phyloP scores from a whole-genome alignment of 106 monocot genomes.

The Platanthera guangdongensis region DNA sequence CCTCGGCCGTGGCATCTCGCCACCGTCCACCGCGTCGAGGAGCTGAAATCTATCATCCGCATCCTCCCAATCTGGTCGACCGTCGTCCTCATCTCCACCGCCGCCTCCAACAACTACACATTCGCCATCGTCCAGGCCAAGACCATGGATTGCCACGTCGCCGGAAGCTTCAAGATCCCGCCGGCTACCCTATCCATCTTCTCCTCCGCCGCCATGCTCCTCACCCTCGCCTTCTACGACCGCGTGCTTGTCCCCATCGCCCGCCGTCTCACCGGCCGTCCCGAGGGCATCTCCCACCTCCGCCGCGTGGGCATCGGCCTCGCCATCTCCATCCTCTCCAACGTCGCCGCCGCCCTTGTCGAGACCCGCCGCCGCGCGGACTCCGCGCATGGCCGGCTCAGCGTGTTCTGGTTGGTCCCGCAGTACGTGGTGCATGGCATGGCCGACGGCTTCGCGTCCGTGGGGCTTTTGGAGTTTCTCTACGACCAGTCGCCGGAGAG shows the following conservation, averaged over 20 bases:
- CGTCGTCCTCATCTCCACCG: slow-evolving; percentile 31
- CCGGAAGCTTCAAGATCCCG: slow-evolving; percentile 37
- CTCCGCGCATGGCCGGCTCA: slow-evolving; percentile 9
- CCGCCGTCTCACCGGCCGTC: slow-evolving; percentile 38
- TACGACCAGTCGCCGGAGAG: slow-evolving; percentile 78
- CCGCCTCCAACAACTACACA: slow-evolving; percentile 51
- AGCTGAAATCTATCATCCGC: slow-evolving; percentile 54
- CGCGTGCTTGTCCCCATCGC: slow-evolving; percentile 39
- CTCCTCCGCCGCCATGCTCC: slow-evolving; percentile 27
- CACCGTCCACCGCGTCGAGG: slow-evolving; percentile 60
- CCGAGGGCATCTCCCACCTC: slow-evolving; percentile 37
- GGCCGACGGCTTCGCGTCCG: slow-evolving; percentile 35
- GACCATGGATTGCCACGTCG: slow-evolving; percentile 56
- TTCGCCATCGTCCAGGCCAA: slow-evolving; percentile 56
- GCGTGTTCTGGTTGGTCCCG: slow-evolving; percentile 56
- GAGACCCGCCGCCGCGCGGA: slow-evolving; percentile 29
- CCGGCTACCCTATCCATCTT: slow-evolving; percentile 48
- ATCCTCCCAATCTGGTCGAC: slow-evolving; percentile 59
- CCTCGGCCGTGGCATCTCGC: slow-evolving; percentile 40
- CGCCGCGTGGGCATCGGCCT: slow-evolving; percentile 61
- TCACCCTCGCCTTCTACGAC: slow-evolving; percentile 42
- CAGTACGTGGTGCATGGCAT: slow-evolving; percentile 44
- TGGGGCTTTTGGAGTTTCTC: slow-evolving; percentile 63
- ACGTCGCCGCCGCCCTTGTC: slow-evolving; percentile 28
- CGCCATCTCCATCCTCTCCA: slow-evolving; percentile 32